Conservation (phyloP, 768 basidiomycete species). For the Candolleomyces eurysporus region DNA sequence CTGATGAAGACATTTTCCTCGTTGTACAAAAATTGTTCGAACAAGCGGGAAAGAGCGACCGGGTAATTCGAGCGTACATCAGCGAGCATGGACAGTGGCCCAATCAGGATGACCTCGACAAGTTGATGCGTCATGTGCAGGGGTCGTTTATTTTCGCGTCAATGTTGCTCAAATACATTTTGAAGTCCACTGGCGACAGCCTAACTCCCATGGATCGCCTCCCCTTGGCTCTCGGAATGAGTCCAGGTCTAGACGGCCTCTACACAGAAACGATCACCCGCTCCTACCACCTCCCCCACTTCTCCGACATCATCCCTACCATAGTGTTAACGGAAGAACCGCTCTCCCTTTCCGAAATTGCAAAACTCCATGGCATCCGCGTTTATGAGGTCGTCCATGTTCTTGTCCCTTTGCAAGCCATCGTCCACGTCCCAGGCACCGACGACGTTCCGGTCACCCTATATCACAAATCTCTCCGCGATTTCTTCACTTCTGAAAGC, state of each 20-base stretch:
- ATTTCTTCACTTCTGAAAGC: neutral
- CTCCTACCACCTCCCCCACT: neutral
- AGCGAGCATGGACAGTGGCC: neutral
- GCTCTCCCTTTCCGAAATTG: neutral
- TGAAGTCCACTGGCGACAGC: neutral
- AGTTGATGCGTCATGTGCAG: neutral
- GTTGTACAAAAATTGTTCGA: neutral
- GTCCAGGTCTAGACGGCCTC: neutral
- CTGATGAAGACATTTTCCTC: neutral
- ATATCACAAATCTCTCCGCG: neutral
- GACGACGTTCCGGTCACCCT: neutral
- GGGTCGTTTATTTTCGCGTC: neutral
- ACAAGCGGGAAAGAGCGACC: neutral
- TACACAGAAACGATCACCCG: neutral
- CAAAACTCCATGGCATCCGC: neutral
- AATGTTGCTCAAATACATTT: neutral
- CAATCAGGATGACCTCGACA: neutral
- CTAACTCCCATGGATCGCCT: neutral
- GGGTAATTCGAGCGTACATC: neutral
- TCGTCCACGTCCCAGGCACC: neutral
- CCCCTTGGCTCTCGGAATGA: neutral
- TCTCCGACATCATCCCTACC: neutral
- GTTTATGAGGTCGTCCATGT: neutral
- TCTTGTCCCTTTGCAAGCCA: neutral
- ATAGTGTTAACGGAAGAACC: neutral